These are phyloP conservation scores for Ophiocordyceps sinensis DNA, from an alignment of 2,329 filamentous ascomycete genomes.

Conservation along the genomic window DNA sequence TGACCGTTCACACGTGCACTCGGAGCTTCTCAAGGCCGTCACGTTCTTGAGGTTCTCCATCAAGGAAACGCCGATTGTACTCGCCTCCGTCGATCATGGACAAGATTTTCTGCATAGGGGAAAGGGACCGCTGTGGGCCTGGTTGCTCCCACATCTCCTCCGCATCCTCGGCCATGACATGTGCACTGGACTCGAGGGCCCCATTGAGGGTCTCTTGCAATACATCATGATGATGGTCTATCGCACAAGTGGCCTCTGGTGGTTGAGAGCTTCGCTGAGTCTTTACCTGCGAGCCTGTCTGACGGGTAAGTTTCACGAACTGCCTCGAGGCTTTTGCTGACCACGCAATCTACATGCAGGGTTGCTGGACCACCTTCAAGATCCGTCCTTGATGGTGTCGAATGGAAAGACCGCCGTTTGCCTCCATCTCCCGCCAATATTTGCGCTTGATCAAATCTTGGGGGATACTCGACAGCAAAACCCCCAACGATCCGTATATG, in stretches of 20 bases:
- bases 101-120: slow-evolving; percentile 36
- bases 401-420: slow-evolving; percentile 12
- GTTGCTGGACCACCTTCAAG: slow-evolving; percentile 19
- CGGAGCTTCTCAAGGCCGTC: slow-evolving; percentile 57
- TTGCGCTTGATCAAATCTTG: slow-evolving; percentile 21
- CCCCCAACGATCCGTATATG: slow-evolving; percentile 22
- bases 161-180: slow-evolving; percentile 38
- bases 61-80: slow-evolving; percentile 57
- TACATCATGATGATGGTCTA: slow-evolving; percentile 31
- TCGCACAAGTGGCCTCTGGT: slow-evolving; percentile 32
- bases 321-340: slow-evolving; percentile 3
- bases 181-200: slow-evolving; percentile 30
- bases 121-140: slow-evolving; percentile 48
- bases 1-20: slow-evolving; percentile 35
- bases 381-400: slow-evolving; percentile 11
- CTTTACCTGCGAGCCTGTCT: slow-evolving; percentile 35
- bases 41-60: slow-evolving; percentile 65
- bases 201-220: slow-evolving; percentile 38
- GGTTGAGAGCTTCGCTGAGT: slow-evolving; percentile 25
- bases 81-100: slow-evolving; percentile 30
- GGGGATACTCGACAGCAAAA: slow-evolving; percentile 9
- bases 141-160: slow-evolving; percentile 45
- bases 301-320: slow-evolving; percentile 22
- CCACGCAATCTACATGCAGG: slow-evolving; percentile 11
- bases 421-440: slow-evolving; percentile 23